Base-by-base conservation (phyloP, 495 filamentous ascomycete species). In the Xylaria cubensis region DNA sequence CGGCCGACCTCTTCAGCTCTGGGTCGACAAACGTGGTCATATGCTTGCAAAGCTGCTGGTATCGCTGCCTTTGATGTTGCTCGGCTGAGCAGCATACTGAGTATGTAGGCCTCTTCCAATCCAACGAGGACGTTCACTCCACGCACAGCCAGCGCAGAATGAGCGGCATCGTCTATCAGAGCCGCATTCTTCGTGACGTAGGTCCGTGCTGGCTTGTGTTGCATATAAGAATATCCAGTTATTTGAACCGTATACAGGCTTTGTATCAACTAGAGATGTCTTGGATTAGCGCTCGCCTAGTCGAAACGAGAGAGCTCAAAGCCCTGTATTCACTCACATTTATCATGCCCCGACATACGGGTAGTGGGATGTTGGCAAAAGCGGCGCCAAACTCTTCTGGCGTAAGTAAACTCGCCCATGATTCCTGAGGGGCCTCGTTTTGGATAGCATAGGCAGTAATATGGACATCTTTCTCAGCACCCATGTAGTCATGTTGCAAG, bases 181-280 rank as follows among this genome's bases (percentile, higher is more conserved):
- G 72, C 76, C 21, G 73, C 69, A 51, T 76, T 76, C 1, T 63
- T 64, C 6, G 72, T 76, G 7, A 74, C 77, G 62, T 72, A 79
- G 12, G 75, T 79, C 13, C 73, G 74, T n/a, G 77, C 67, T 21
- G 74, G 72, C 44, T 24, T 64, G 24, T 75, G 77, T 21, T 77
- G 70, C 39, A 77, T 63, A 26, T 73, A 70, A 41, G 73, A 74
- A 32, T 77, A 72, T 0, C 75, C 75, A 12, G 77, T 71, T 26
- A 79, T 66, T 42, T 79, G 77, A 29, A 79, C 77, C 19, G 77
- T 79, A 51, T 79, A 79, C 26, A 76, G 65, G 32, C 77, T 77
- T 32, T 73, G 58, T 51, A 79, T 75, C 4, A 79, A 72, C 77
- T 77, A 42, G 46, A 42, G 15, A 36, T 36, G 7, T 19, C 4